phyloP scores from a whole-genome alignment of 345 rosid genomes.

The Combretum micranthum region DNA sequence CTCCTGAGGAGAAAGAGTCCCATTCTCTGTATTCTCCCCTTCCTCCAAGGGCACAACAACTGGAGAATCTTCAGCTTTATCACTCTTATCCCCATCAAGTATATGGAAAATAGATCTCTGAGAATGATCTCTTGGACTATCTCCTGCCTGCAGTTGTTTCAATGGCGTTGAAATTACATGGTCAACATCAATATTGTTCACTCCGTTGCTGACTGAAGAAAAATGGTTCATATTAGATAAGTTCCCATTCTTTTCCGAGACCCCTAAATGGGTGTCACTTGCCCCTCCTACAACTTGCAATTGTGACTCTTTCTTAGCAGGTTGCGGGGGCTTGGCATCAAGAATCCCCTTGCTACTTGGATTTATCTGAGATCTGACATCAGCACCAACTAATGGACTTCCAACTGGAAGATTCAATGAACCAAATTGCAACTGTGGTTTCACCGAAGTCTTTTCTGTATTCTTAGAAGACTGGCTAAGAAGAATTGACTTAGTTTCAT shows the following conservation, averaged over 20 bases:
- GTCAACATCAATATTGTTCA: slow-evolving; percentile 26
- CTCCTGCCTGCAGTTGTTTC: slow-evolving; percentile 33
- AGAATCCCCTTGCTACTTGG: slow-evolving; percentile 23
- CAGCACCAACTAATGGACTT: slow-evolving; percentile 31
- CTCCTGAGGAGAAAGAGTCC: slow-evolving; percentile 25
- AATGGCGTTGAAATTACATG: slow-evolving; percentile 22
- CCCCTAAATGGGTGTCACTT: slow-evolving; percentile 14
- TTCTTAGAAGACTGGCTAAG: slow-evolving; percentile 30
- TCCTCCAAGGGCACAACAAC: slow-evolving; percentile 20
- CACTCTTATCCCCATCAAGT: slow-evolving; percentile 31
- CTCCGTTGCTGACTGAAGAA: slow-evolving; percentile 35
- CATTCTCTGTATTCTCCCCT: slow-evolving; percentile 22
- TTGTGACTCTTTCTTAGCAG: slow-evolving; percentile 22
- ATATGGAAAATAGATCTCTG: slow-evolving; percentile 40
- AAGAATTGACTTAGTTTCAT: slow-evolving; percentile 63
- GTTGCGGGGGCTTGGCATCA: slow-evolving; percentile 25
- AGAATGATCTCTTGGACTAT: slow-evolving; percentile 21
- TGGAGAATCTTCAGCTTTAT: slow-evolving; percentile 16
- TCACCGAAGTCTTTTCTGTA: slow-evolving; percentile 31
- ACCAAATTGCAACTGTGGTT: slow-evolving; percentile 45
- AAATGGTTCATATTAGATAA: slow-evolving; percentile 13
- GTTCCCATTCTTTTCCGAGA: slow-evolving; percentile 42
- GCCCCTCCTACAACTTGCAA: slow-evolving; percentile 14
- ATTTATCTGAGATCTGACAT: slow-evolving; percentile 22
- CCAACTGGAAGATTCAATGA: slow-evolving; percentile 31